Percentiles rank a stretch among this genome's conserved stretches.
Conservation (phyloP, 805 yeast species). For the Ogataea pignaliae region DNA sequence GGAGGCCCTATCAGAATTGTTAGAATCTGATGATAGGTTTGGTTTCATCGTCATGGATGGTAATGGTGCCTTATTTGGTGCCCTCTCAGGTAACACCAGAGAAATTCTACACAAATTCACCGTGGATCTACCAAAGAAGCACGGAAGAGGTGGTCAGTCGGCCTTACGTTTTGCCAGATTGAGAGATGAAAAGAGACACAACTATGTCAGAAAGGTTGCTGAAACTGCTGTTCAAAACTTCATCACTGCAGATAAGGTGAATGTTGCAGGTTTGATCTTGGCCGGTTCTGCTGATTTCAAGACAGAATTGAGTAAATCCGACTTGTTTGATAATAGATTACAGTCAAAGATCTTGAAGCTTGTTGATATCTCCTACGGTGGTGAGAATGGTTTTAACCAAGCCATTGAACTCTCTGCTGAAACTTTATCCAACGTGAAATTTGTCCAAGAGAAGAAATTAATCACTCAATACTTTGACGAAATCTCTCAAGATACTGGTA, state of each 20-base stretch:
- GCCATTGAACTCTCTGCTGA: slow-evolving; percentile 98
- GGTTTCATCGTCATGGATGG: slow-evolving; percentile 99
- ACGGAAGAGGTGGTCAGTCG: slow-evolving; percentile 99
- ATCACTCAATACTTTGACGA: slow-evolving; percentile 92
- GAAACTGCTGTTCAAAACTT: slow-evolving; percentile 98
- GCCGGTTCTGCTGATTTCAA: slow-evolving; percentile 99
- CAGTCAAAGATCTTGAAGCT: slow-evolving; percentile 82
- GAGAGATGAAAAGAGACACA: slow-evolving; percentile 98
- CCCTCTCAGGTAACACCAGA: slow-evolving; percentile 94
- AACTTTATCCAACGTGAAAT: slow-evolving; percentile 93
- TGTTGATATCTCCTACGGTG: slow-evolving; percentile 98
- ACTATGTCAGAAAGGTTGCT: slow-evolving; percentile 96
- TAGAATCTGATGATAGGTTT: slow-evolving; percentile 92
- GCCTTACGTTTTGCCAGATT: slow-evolving; percentile 98
- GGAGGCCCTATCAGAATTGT: slow-evolving; percentile 89
- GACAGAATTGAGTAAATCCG: slow-evolving; percentile 88
- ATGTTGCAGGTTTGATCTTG: slow-evolving; percentile 87
- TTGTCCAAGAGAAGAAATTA: slow-evolving; percentile 96
- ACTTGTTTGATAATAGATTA: slow-evolving; percentile 87
- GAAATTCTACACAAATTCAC: slow-evolving; percentile 93
- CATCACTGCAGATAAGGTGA: slow-evolving; percentile 90
- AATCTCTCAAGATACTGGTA: slow-evolving; percentile 95
- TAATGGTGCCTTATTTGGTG: slow-evolving; percentile 95
- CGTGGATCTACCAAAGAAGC: slow-evolving; percentile 98
- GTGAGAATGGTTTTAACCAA: slow-evolving; percentile 99